Evolutionary conservation across 2,329 filamentous ascomycete genomes (phyloP), one percentile per base, ranked within the genome.

Genomic region (Didymella sp.): DNA sequence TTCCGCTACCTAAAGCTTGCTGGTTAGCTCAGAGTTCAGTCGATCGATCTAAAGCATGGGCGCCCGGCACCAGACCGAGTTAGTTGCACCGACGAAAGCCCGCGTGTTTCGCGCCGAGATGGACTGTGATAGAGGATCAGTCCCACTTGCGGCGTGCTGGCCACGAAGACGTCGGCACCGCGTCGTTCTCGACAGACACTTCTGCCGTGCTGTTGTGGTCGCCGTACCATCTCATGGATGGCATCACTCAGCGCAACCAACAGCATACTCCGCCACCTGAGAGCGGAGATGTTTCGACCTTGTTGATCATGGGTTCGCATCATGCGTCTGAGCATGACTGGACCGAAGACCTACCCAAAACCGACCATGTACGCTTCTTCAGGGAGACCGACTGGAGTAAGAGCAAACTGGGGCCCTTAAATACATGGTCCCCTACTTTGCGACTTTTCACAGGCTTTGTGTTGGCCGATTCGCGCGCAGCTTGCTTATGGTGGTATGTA

Each of bases 341-440:
- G 73, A 73, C 71, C 4, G 58, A 57, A 25, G 60, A 63, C 28
- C 61, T 75, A 5, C 71, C 69, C 25, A 52, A 71, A 33, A 73
- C 66, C 4, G 64, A 67, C 17, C 72, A 75, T 63, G 64, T 73
- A 13, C 68, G 66, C 57, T 74, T 75, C 59, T 74, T 75, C 51
- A 61, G 65, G 28, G 47, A 61, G 5, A 68, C 63, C 0, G 62
- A 73, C 49, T 75, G 72, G 73, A 56, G 63, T 33, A 46, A 46
- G 30, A 72, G 58, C 47, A 38, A 35, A n/a, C 55, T 75, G 44
- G 73, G 73, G 4, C 69, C 71, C 6, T 49, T 70, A 27, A 43
- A 33, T 13, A 49, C 45, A 15, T 75, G 72, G 72, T 60, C 62
- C 17, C 51, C 61, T 7, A 70, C 64, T n/a, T 59, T 74, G 60